Base-by-base conservation (phyloP, 75 land plant genomes). In the Pinus albicaulis region DNA sequence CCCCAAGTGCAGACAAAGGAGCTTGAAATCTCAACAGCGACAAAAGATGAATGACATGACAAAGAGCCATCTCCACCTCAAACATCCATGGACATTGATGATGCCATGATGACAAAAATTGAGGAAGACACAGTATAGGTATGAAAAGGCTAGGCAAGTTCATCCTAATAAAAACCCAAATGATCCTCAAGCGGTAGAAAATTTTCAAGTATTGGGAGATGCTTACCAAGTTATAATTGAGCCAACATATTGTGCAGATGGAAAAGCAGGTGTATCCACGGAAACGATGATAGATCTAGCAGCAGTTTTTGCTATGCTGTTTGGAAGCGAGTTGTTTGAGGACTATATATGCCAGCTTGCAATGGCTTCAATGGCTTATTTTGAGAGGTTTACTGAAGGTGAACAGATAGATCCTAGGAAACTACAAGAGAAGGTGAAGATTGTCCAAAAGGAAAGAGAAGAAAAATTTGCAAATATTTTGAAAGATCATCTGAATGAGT, bases 261-360 rank as follows among this genome's bases (percentile, higher is more conserved):
- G 95, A 60, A 92, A 94, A 73, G 55, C 86, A 28, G 85, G 91
- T 60, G 75, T 94, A 65, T 88, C 95, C 70, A 85, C 76, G 98
- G 98, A 93, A n/a, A 57, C 87, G 22, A 93, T 93, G 85, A 86
- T 95, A 66, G 98, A 95, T 59, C 90, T 96, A 22, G 91, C 90
- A 56, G 90, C 96, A 58, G 93, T 95, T 34, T 95, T 95, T 87
- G 98, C 94, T 16, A 88, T 95, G 87, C 89, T 93, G 1, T 95
- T 95, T 85, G 98, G 98, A 62, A 95, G 93, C 78, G 98, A 95
- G 59, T 80, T 87, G 41, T 95, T 95, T 81, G 92, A 93, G 66
- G 92, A 95, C 23, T 95, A 93, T 74, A 82, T 95, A 34, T 96
- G 98, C 10, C 96, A 95, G 84, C 81, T 93, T 74, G 85, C 89